phyloP scores from a whole-genome alignment of 2,329 filamentous ascomycete genomes.

The Pyrenochaeta sp. region DNA sequence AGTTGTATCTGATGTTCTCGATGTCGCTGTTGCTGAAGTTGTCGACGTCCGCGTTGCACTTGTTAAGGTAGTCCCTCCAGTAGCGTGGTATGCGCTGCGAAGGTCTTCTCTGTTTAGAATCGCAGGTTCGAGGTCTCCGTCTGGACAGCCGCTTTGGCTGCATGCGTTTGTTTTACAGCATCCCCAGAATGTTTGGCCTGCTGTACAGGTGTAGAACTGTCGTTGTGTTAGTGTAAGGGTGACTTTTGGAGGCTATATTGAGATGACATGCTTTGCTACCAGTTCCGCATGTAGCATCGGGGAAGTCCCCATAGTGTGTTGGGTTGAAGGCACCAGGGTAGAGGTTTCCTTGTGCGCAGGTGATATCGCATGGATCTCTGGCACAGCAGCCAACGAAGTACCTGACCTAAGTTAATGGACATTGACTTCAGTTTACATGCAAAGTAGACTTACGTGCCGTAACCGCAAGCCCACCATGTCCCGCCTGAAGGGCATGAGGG shows the following conservation, averaged over 20 bases:
- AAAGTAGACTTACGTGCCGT: slow-evolving; percentile 16
- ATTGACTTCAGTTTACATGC: no score
- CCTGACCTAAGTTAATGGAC: slow-evolving; percentile 6
- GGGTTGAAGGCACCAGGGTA: slow-evolving; percentile 45
- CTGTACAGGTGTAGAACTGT: slow-evolving; percentile 48
- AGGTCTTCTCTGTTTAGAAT: slow-evolving; percentile 22
- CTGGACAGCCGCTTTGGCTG: slow-evolving; percentile 34
- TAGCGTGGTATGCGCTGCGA: slow-evolving; percentile 24
- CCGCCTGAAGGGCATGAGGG: slow-evolving; percentile 47
- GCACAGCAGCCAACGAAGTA: slow-evolving; percentile 51
- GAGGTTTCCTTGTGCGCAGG: slow-evolving; percentile 43
- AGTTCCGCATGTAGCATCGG: slow-evolving; percentile 39
- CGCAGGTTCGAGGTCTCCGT: slow-evolving; percentile 32
- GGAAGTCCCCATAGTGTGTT: slow-evolving; percentile 38
- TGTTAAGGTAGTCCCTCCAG: slow-evolving; percentile 11
- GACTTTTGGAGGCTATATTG: not conserved
- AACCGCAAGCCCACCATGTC: slow-evolving; percentile 47
- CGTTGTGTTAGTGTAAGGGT: not conserved
- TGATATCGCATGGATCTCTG: slow-evolving; percentile 44
- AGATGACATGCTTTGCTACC: slow-evolving; percentile 12
- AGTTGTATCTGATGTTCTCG: not conserved
- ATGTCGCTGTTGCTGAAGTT: slow-evolving; percentile 3
- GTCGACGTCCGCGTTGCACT: slow-evolving; percentile 5
- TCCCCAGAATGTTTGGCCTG: slow-evolving; percentile 44
- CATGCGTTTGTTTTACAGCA: slow-evolving; percentile 52